phyloP scores from a whole-genome alignment of 768 basidiomycete species.

The Kockovaella imperatae region DNA sequence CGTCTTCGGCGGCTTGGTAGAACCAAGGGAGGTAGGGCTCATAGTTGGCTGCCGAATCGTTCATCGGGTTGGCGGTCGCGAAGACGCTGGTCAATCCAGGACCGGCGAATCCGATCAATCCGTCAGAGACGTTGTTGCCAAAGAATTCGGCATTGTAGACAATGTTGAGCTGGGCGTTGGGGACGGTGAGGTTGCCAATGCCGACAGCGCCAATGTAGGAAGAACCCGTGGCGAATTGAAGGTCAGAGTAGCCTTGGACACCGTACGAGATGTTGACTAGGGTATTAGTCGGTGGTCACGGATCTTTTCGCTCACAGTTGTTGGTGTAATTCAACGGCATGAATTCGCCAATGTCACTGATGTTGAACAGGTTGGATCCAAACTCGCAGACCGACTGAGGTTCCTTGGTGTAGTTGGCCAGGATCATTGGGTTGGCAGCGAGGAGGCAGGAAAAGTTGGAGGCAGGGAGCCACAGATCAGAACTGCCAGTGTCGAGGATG shows the following conservation, averaged over 20 bases:
- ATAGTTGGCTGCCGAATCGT: not conserved
- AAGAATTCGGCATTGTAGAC: not conserved
- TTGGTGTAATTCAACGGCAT: not conserved
- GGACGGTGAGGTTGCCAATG: not conserved
- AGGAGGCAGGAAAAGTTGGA: not conserved
- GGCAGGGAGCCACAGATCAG: slow-evolving; percentile 4
- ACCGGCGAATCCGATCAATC: slow-evolving; percentile 3
- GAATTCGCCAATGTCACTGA: not conserved
- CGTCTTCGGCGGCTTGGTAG: slow-evolving; percentile 4
- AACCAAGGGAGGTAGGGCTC: slow-evolving; percentile 4
- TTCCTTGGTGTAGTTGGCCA: not conserved
- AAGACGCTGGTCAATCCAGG: not conserved
- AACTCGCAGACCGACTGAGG: no score
- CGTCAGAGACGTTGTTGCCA: slow-evolving; percentile 1
- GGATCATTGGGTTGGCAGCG: not conserved
- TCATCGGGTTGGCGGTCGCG: not conserved
- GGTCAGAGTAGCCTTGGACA: no score
- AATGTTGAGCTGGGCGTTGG: not conserved
- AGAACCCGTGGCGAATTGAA: not conserved
- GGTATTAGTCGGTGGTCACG: no score
- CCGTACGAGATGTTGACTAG: slow-evolving; percentile 7
- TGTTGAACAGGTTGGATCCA: not conserved
- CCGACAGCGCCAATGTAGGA: not conserved
- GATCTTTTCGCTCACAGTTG: no score
- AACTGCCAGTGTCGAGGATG: slow-evolving; percentile 4